A percentile compares a stretch with the other conserved stretches of the same genome.
Conservation (phyloP, 208 protist species). For the Lotmaria passim region DNA sequence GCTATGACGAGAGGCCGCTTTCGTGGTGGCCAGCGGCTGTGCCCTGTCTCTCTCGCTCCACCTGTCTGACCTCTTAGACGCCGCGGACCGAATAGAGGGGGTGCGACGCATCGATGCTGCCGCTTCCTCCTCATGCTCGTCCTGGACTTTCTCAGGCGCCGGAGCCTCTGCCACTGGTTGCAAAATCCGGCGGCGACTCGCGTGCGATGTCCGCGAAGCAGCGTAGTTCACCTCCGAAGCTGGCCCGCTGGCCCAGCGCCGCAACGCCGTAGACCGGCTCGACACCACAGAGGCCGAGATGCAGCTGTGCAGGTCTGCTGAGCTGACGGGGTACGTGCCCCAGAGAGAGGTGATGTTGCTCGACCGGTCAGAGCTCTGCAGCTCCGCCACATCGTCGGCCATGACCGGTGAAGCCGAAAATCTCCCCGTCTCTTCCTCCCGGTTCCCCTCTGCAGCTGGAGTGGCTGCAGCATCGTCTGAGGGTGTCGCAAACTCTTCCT, state of each 20-base stretch:
- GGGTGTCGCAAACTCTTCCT: no score
- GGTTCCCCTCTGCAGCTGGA: no score
- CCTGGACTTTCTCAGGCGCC: no score
- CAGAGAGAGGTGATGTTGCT: not conserved
- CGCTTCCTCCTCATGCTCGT: not conserved
- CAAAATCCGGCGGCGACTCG: not conserved
- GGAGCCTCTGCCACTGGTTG: no score
- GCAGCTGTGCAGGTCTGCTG: slow-evolving; percentile 10
- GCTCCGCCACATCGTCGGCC: not conserved
- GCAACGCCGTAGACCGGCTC: slow-evolving; percentile 5
- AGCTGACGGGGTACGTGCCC: slow-evolving; percentile 1
- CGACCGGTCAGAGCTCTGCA: not conserved
- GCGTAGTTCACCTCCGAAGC: not conserved
- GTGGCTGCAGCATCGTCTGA: no score
- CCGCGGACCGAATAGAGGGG: not conserved
- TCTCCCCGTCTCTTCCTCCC: no score
- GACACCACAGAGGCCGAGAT: slow-evolving; percentile 6
- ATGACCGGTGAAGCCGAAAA: not conserved
- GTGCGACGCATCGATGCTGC: not conserved
- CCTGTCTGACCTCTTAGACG: not conserved
- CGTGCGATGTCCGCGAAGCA: not conserved
- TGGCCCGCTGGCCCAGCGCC: slow-evolving; percentile 6
- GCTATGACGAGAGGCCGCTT: not conserved
- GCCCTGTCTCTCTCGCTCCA: not conserved
- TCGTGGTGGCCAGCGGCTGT: not conserved